Evolutionary conservation across 768 basidiomycete genomes (phyloP).

Genomic region (Gautieria morchelliformis): DNA sequence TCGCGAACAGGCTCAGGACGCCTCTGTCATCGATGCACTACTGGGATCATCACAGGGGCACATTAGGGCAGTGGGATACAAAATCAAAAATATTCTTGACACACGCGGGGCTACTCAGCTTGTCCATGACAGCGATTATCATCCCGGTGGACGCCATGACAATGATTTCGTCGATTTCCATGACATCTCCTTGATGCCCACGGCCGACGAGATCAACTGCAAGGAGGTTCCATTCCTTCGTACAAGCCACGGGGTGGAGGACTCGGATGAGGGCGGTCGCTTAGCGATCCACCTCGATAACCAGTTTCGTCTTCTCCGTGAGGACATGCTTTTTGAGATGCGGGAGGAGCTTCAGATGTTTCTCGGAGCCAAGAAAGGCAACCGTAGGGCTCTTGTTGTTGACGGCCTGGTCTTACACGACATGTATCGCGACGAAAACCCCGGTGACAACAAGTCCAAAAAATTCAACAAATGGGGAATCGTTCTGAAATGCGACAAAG

Average conservation of each 20-base stretch:
- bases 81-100: too few species aligned
- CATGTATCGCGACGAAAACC: slow-evolving; percentile 26
- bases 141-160: slow-evolving; percentile 61
- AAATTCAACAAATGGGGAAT: slow-evolving; percentile 19
- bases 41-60: too few species aligned
- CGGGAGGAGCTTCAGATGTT: slow-evolving; percentile 43
- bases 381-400: slow-evolving; percentile 25
- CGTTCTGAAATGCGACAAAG: slow-evolving; percentile 25
- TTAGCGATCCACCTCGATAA: slow-evolving; percentile 49
- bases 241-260: slow-evolving; percentile 33
- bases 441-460: background rate
- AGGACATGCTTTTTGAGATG: slow-evolving; percentile 52
- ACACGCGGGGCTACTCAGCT: too few species aligned
- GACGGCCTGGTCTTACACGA: slow-evolving; percentile 28
- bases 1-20: too few species aligned
- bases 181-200: slow-evolving; percentile 53
- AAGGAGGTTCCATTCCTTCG: slow-evolving; percentile 39
- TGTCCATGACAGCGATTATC: too few species aligned
- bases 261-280: slow-evolving; percentile 31
- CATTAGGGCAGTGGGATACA: too few species aligned
- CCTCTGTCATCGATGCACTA: too few species aligned
- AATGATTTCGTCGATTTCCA: slow-evolving; percentile 58
- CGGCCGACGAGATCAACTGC: slow-evolving; percentile 45
- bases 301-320: slow-evolving; percentile 54
- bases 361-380: slow-evolving; percentile 29